Base-by-base conservation (phyloP, 257 asterid species). In the Solanum gandarillasii region DNA sequence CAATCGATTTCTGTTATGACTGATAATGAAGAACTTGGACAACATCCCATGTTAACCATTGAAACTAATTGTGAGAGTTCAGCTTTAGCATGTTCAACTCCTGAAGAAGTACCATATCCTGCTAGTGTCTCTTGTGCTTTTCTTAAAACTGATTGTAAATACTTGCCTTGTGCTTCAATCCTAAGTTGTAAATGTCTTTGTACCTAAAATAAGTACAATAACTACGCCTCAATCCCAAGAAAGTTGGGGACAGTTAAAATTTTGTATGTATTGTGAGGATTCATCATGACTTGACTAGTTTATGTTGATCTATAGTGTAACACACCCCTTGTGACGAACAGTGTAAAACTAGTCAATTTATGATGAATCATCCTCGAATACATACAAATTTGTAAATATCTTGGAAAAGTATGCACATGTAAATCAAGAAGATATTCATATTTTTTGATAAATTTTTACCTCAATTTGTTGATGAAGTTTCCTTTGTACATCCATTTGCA, bases 401-500 rank as follows among this genome's bases (percentile, higher is more conserved):
- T 60, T 60, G 70, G 29, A 60, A 23, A 60, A 60, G 29, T 23
- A 60, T 60, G 29, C 7, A 60, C 29, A 60, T 83, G 31, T 27
- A 68, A 36, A 16, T 7, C 29, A 31, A 38, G 55, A 29, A 4
- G 8, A 31, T 7, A 25, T 31, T 67, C 39, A 60, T 23, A 25
- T 85, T 5, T 38, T 85, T 6, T 9, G 7, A 35, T 23, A 35
- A 83, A 29, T 75, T 85, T 87, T 91, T 91, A 96, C 99, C 98
- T 96, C 96, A 72, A 96, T 94, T 79, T 96, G 99, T 88, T 96
- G 98, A 60, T 93, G 93, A 58, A 97, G 97, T 85, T 97, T 95
- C 88, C 92, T 95, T 91, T 96, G 98, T 85, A 96, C 98, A 78
- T 95, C 99, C 99, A 94, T 95, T 89, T 94, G 99, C 92, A 95